Base-by-base conservation (phyloP, 768 basidiomycete genomes). In the Psilocybe cubensis region DNA sequence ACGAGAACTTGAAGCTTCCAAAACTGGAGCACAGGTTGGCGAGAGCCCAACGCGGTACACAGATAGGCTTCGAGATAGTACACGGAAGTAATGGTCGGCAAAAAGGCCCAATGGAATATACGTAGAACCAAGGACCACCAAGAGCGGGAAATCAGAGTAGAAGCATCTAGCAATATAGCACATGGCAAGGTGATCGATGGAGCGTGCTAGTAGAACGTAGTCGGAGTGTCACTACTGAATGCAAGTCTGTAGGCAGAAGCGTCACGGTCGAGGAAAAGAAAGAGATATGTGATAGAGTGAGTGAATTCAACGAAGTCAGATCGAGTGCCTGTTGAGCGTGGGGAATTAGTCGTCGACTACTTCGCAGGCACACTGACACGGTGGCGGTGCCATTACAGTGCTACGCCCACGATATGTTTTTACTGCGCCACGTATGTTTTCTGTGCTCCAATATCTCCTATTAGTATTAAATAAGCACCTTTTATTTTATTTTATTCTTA, bases 21-120 rank as follows among this genome's bases (percentile, higher is more conserved):
- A 18, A 29, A 7, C 12, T 11, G 7, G 28, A 29, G 27, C 46
- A 48, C 20, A 27, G 27, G 46, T 18, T n/a, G 4, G 27, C 14
- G 25, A 48, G 18, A 48, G 14, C 46, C 46, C 28, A 31, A 27
- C 20, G 21, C 5, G 17, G 24, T 49, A 35, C 31, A 45, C 23
- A 45, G 29, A 25, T 35, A 29, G 35, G 35, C 35, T 38, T 11
- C 35, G 0, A 33, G 31, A 33, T 33, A 47, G 4, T 10, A 18
- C 11, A 6, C 53, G 56, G 60, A 47, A 41, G 49, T 54, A 46
- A 45, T 55, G 54, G 47, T 61, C 60, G 60, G 56, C 57, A 45
- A 61, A 61, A 57, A 55, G 29, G 35, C 20, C 41, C 56, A 27
- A 35, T 18, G 47, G 56, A 53, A 43, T 28, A 59, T 28, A 45